Evolutionary conservation across 495 filamentous ascomycete species (phyloP), one percentile per base, ranked within the genome.

Genomic region (Penicillium manginii): DNA sequence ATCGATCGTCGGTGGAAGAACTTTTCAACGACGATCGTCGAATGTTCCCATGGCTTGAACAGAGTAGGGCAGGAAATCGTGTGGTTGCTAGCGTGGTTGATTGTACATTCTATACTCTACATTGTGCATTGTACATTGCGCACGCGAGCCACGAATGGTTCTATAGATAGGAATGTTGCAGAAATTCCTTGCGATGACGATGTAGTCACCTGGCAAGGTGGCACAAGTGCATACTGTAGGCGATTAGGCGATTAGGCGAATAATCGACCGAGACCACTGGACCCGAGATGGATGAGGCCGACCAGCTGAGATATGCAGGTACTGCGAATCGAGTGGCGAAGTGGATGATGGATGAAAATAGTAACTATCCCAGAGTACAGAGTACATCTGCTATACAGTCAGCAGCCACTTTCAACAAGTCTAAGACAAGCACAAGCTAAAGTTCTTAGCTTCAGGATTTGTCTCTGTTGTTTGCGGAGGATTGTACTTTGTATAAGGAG

Each of bases 281-380:
- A 43, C 17, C 40, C 19, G 40, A 43, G 40, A 43, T 37, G 4
- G 12, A 37, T 1, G 15, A n/a, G 35, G 35, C 35, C 12, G 35
- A 37, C 35, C 35, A 37, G 35, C 35, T 37, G 35, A 37, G 35
- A 43, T 43, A 43, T 43, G 40, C 40, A 43, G 40, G 40, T 17
- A 43, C 40, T 43, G 40, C 14, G 9, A 29, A 29, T 8, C 9
- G n/a, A 19, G 40, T 43, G 40, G 40, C 40, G 17, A 43, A 43
- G 35, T 37, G 35, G n/a, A 43, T 43, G 40, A 43, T 37, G 35
- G n/a, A 43, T 43, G 40, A 43, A 43, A 43, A 43, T 43, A 43
- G 40, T 17, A 43, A 19, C 17, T 1, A 17, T 43, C 17, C 8
- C 14, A n/a, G n/a, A n/a, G n/a, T n/a, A n/a, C n/a, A n/a, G n/a